Evolutionary conservation across 164 flowering plant species (phyloP).

Genomic region (Vitis rotundifolia): DNA sequence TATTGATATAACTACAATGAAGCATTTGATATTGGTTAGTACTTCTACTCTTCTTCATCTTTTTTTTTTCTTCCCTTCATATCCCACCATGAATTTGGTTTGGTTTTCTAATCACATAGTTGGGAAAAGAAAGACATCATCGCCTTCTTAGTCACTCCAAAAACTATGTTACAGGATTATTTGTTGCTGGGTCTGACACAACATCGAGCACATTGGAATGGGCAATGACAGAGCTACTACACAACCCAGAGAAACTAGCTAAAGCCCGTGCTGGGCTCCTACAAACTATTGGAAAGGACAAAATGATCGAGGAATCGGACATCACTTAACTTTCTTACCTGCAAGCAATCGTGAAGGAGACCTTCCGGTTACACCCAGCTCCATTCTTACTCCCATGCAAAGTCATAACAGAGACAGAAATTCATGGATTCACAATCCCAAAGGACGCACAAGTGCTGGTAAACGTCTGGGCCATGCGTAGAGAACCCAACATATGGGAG

Average conservation of each 20-base stretch:
- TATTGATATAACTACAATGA: slow-evolving; percentile 3
- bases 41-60: background rate
- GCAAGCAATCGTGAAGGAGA: slow-evolving; percentile 33
- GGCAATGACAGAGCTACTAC: slow-evolving; percentile 35
- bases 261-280: slow-evolving; percentile 26
- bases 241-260: slow-evolving; percentile 13
- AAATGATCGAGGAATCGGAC: slow-evolving; percentile 24
- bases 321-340: slow-evolving; percentile 26
- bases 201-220: slow-evolving; percentile 31
- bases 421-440: slow-evolving; percentile 9
- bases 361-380: slow-evolving; percentile 30
- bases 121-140: no score
- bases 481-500: slow-evolving; percentile 17
- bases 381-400: slow-evolving; percentile 27
- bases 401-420: slow-evolving; percentile 2
- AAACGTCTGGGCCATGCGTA: slow-evolving; percentile 12
- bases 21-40: slow-evolving; percentile 24
- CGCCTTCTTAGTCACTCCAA: no score
- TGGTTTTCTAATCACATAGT: background rate
- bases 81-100: background rate
- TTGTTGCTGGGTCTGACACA: slow-evolving; percentile 30
- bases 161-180: slow-evolving; percentile 17
- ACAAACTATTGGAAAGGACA: slow-evolving; percentile 22
- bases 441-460: slow-evolving; percentile 5
- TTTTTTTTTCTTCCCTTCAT: background rate